phyloP scores from a whole-genome alignment of 441 rosid species.

The Hura crepitans region DNA sequence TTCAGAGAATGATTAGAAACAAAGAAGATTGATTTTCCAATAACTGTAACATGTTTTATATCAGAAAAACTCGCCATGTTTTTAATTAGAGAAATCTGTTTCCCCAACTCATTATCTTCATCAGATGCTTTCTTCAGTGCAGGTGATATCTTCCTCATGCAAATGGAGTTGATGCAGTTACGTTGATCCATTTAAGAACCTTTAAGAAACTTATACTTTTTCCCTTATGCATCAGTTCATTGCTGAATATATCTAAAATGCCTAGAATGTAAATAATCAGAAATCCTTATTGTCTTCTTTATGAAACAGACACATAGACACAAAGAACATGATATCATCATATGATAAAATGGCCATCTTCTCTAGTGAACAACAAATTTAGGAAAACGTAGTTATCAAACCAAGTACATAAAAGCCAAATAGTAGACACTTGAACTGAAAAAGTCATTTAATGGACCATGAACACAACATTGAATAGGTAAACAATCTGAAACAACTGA shows the following conservation, averaged over 20 bases:
- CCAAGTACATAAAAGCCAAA: background rate
- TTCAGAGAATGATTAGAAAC: background rate
- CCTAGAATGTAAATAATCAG: background rate
- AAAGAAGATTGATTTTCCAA: background rate
- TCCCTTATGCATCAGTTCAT: background rate
- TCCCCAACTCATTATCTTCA: background rate
- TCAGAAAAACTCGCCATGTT: background rate
- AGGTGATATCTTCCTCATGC: background rate
- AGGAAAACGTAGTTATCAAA: background rate
- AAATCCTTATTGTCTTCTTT: background rate
- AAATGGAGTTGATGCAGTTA: background rate
- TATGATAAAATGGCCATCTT: background rate
- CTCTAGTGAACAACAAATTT: background rate
- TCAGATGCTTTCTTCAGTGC: background rate
- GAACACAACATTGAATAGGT: background rate
- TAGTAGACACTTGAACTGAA: background rate
- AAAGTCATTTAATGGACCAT: background rate
- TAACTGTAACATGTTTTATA: too few species aligned
- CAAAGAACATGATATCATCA: background rate
- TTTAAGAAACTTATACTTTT: background rate
- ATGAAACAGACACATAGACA: background rate
- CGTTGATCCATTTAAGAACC: background rate
- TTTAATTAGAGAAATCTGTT: background rate
- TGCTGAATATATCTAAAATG: constrained; percentile 1
- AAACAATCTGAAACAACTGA: constrained; percentile 3